These are phyloP conservation scores for Populus hybrid DNA, from an alignment of 441 rosid species.

Conservation along the genomic window DNA sequence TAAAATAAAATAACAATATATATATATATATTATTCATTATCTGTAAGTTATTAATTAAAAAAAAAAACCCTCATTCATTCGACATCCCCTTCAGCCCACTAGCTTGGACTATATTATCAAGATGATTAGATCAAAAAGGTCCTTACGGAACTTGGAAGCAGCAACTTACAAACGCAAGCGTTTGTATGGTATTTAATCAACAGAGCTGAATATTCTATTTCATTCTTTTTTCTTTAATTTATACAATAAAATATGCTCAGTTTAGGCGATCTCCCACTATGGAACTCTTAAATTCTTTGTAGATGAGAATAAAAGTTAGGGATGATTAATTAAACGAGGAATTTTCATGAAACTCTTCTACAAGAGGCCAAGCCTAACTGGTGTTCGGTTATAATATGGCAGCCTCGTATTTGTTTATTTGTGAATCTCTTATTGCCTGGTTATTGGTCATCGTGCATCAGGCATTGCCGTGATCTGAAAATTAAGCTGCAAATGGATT, in stretches of 20 bases:
- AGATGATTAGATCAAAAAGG: not conserved
- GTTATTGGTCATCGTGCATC: not conserved
- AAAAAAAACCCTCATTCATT: not conserved
- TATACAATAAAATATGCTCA: slow-evolving; percentile 6
- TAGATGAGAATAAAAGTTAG: slow-evolving; percentile 15
- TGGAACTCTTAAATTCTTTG: slow-evolving; percentile 18
- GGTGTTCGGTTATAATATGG: slow-evolving; percentile 9
- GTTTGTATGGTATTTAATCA: slow-evolving; percentile 16
- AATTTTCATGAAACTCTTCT: slow-evolving; percentile 5
- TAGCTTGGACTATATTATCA: not conserved
- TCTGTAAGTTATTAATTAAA: too few species aligned
- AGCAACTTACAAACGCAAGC: slow-evolving; percentile 42
- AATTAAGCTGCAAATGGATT: not conserved
- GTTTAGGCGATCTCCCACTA: slow-evolving; percentile 48
- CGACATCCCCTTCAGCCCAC: not conserved
- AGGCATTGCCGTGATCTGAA: not conserved
- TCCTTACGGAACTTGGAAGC: slow-evolving; percentile 33
- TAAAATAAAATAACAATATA: too few species aligned
- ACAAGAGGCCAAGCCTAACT: not conserved
- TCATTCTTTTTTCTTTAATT: not conserved
- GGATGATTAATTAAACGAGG: slow-evolving; percentile 13
- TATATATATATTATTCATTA: too few species aligned
- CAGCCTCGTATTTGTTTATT: not conserved
- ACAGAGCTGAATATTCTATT: slow-evolving; percentile 25
- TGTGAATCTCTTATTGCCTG: not conserved